Percentiles rank a stretch among this genome's conserved stretches.
phyloP scores from a whole-genome alignment of 225 moss, liverwort and hornwort genomes.

The Physcomitrellopsis africana region DNA sequence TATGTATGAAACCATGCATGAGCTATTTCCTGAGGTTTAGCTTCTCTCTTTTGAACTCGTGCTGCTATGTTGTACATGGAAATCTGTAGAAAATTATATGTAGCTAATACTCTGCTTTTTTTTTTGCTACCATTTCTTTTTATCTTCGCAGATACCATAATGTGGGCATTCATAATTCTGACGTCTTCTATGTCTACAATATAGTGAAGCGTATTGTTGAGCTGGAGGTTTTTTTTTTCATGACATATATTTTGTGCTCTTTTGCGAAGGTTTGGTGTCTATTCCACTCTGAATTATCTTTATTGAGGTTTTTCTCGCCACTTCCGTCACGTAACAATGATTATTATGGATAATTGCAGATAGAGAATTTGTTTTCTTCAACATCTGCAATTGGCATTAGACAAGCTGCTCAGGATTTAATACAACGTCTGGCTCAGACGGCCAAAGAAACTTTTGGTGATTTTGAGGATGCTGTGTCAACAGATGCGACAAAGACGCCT shows the following conservation, averaged over 20 bases:
- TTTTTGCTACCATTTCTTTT: conserved; percentile 1
- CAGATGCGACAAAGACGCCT: conserved; percentile 81
- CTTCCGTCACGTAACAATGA: conserved; percentile 14
- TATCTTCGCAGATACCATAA: not conserved
- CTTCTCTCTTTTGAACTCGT: conserved; percentile 4
- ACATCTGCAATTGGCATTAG: conserved; percentile 57
- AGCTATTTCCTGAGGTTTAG: conserved; percentile 74
- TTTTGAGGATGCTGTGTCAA: conserved; percentile 80
- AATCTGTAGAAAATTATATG: not conserved
- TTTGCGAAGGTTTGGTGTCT: conserved; percentile 12
- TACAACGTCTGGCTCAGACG: conserved; percentile 64
- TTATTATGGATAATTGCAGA: conserved; percentile 43
- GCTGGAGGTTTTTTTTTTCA: not conserved
- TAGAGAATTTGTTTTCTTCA: conserved; percentile 73
- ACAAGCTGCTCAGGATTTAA: conserved; percentile 63
- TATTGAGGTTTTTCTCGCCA: not conserved
- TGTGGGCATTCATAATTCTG: not conserved
- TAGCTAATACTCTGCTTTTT: not conserved
- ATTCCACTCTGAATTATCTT: not conserved
- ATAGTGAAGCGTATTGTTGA: conserved; percentile 8
- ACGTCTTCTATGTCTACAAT: not conserved
- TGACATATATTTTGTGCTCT: not conserved
- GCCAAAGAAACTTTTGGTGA: conserved; percentile 76
- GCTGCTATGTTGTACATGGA: not conserved
- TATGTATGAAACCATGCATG: conserved; percentile 86